Percentiles rank a stretch among this genome's conserved stretches.
Evolutionary conservation across 2,329 filamentous ascomycete genomes (phyloP).

Genomic region (Periconia sp.): DNA sequence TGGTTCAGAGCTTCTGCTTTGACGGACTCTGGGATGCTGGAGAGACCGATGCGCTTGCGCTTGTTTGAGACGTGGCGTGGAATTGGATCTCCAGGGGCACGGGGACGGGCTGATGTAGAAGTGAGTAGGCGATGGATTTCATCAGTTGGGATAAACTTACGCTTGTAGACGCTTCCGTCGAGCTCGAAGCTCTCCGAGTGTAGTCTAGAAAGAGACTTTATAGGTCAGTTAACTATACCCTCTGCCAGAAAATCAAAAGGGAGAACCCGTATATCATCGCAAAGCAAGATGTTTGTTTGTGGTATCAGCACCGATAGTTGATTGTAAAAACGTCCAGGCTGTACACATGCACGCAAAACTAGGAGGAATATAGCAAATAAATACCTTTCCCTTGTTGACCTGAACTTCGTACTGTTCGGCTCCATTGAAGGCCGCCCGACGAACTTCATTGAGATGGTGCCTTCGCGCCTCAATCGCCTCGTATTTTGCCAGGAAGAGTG

Average conservation of each 20-base stretch:
- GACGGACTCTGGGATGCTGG: conserved; percentile 20
- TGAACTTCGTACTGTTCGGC: conserved; percentile 10
- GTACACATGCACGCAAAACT: too few species aligned
- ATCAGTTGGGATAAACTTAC: conserved; percentile 5
- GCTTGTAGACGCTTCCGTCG: not conserved
- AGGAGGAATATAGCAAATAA: not conserved
- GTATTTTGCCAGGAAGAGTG: conserved; percentile 29
- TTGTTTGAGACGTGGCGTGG: conserved; percentile 28
- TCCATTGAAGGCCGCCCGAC: conserved; percentile 22
- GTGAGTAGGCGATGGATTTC: not conserved
- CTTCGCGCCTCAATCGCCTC: conserved; percentile 20
- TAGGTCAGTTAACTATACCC: not conserved
- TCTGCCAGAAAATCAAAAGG: too few species aligned
- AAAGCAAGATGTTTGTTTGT: too few species aligned
- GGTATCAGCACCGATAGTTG: too few species aligned
- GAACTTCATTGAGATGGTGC: conserved; percentile 26
- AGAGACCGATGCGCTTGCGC: conserved; percentile 22
- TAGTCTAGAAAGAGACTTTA: conserved; percentile 19
- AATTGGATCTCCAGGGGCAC: conserved; percentile 13
- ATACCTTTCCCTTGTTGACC: conserved; percentile 28
- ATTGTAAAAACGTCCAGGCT: too few species aligned
- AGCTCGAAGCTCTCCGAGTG: conserved; percentile 6
- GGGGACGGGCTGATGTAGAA: not conserved
- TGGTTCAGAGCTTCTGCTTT: conserved; percentile 25
- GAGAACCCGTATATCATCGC: too few species aligned